Percentiles rank a stretch among this genome's conserved stretches.
Evolutionary conservation across 169 alveolate genomes (phyloP).

Genomic region (Cryptosporidium tyzzeri): DNA sequence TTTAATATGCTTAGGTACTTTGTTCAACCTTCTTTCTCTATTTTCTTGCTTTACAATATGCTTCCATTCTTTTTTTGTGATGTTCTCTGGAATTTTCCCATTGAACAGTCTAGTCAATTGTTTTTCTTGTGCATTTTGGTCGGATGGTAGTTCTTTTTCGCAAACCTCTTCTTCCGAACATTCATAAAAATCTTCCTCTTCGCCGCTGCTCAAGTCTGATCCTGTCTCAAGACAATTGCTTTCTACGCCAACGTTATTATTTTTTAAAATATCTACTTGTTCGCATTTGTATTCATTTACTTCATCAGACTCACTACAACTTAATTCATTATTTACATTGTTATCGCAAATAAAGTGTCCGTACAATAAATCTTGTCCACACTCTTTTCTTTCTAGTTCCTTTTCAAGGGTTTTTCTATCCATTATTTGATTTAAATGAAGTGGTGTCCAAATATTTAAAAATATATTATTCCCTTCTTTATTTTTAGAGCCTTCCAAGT

Average conservation of each 20-base stretch:
- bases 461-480: conserved; percentile 80
- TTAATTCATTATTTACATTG: conserved; percentile 1
- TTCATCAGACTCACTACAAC: conserved; percentile 28
- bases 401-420: conserved; percentile 81
- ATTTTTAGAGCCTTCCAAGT: conserved; percentile 62
- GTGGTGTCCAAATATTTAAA: conserved; percentile 84
- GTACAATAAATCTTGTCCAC: conserved; percentile 77
- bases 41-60: conserved; percentile 85
- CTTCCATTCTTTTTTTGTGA: conserved; percentile 88
- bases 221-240: not conserved
- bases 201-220: not conserved
- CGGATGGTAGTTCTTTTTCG: not conserved
- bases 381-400: conserved; percentile 75
- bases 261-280: not conserved
- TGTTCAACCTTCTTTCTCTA: conserved; percentile 83
- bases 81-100: conserved; percentile 87
- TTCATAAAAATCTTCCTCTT: not conserved
- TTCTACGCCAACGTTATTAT: not conserved
- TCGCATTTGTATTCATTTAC: conserved; percentile 5
- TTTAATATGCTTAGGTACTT: conserved; percentile 87
- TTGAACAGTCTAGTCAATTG: conserved; percentile 48
- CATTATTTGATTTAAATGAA: conserved; percentile 81
- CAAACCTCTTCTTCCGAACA: conserved; percentile 4
- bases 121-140: not conserved
- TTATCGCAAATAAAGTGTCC: conserved; percentile 71